These are phyloP conservation scores for Clavispora vitiphila DNA, from an alignment of 805 yeast species.

Conservation along the genomic window DNA sequence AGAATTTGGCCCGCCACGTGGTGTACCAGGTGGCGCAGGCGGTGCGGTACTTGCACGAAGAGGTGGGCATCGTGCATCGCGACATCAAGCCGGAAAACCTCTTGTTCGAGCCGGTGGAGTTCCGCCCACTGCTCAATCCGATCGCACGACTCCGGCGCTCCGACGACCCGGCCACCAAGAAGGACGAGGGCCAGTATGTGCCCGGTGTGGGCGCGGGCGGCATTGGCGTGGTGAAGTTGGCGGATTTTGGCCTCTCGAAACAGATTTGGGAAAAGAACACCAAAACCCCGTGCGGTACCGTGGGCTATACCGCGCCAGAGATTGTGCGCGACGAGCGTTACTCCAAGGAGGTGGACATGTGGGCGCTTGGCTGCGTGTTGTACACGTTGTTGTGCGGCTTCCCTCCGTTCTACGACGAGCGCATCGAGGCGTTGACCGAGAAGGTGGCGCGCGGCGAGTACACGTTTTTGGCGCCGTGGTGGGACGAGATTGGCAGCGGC, in stretches of 20 bases:
- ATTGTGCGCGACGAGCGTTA: slow-evolving; percentile 51
- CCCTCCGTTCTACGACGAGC: slow-evolving; percentile 74
- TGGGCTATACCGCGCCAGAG: slow-evolving; percentile 73
- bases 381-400: slow-evolving; percentile 68
- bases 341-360: slow-evolving; percentile 64
- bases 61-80: slow-evolving; percentile 64
- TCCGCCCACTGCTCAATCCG: slow-evolving; percentile 40
- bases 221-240: slow-evolving; percentile 58
- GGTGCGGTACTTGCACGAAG: slow-evolving; percentile 60
- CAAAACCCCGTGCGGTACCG: slow-evolving; percentile 73
- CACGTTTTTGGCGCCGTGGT: slow-evolving; percentile 78
- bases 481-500: slow-evolving; percentile 73
- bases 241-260: slow-evolving; percentile 69
- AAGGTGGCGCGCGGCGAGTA: slow-evolving; percentile 71
- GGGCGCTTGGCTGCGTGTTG: slow-evolving; percentile 70
- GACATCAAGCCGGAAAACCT: slow-evolving; percentile 81
- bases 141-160: slow-evolving; percentile 40
- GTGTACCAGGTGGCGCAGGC: slow-evolving; percentile 69
- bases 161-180: slow-evolving; percentile 51
- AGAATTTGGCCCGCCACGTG: slow-evolving; percentile 66
- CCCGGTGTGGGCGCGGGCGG: slow-evolving; percentile 57
- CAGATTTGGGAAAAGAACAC: slow-evolving; percentile 40
- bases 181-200: slow-evolving; percentile 57
- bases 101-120: slow-evolving; percentile 53
- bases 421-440: slow-evolving; percentile 53